Conservation (phyloP, 345 rosid species). For the Conringia planisiliqua region DNA sequence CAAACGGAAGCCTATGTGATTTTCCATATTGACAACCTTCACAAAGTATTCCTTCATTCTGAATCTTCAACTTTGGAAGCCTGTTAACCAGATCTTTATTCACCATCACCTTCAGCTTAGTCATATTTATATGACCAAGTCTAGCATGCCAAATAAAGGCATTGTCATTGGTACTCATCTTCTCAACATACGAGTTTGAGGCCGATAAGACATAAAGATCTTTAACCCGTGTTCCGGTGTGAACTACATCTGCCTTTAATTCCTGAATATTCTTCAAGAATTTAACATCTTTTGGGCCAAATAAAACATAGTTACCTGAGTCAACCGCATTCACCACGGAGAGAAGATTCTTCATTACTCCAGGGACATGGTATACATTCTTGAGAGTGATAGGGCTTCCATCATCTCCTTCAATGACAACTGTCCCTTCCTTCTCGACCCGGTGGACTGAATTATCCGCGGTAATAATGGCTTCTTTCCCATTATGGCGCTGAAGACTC, state of each 20-base stretch:
- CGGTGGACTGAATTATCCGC: neutral
- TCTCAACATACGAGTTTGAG: neutral
- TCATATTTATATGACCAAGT: neutral
- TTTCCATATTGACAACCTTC: constrained; percentile 23
- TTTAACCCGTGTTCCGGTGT: constrained; percentile 4
- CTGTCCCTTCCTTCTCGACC: neutral
- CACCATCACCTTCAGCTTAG: neutral
- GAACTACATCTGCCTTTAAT: constrained; percentile 18
- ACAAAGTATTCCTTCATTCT: neutral
- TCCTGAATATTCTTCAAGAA: constrained; percentile 16
- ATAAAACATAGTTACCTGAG: neutral
- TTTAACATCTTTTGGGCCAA: neutral
- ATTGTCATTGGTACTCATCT: neutral
- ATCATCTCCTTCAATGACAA: neutral
- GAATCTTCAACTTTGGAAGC: neutral
- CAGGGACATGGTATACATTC: constrained; percentile 22
- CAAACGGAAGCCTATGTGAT: constrained; percentile 16
- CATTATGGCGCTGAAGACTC: neutral
- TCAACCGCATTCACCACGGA: neutral
- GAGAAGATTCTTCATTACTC: neutral
- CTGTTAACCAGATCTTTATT: neutral
- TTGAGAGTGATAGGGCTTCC: neutral
- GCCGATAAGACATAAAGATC: constrained; percentile 15
- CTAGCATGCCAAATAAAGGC: neutral
- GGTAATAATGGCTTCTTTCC: neutral